Evolutionary conservation across 345 rosid genomes (phyloP).

Genomic region (Turritis glabra): DNA sequence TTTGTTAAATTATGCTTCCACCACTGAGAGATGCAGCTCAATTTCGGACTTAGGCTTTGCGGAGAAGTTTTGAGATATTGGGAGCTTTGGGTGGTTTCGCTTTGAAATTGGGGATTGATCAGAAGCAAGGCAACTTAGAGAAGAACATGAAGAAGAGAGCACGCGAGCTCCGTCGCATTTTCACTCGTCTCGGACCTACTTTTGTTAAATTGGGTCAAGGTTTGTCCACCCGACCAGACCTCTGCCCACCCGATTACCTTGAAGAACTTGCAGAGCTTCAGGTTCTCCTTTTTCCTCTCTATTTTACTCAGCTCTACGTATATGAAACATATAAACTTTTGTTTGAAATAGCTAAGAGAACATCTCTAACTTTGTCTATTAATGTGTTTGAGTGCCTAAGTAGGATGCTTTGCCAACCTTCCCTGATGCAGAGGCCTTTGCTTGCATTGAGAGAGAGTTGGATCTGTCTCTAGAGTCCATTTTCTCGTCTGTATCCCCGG

Average conservation of each 20-base stretch:
- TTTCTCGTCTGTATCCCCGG: constrained; percentile 67
- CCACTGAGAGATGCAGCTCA: constrained; percentile 3
- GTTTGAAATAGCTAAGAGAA: neutral
- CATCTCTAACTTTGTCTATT: constrained; percentile 8
- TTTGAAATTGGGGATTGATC: constrained; percentile 62
- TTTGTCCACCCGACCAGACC: constrained; percentile 90
- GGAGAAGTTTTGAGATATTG: constrained; percentile 76
- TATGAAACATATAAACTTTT: neutral
- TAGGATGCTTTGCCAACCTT: constrained; percentile 97
- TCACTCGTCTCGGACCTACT: constrained; percentile 90
- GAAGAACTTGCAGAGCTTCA: constrained; percentile 92
- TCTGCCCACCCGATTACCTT: constrained; percentile 92
- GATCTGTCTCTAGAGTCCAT: constrained; percentile 71
- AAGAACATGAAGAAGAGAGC: constrained; percentile 78
- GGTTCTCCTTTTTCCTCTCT: constrained; percentile 46
- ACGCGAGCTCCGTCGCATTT: constrained; percentile 57
- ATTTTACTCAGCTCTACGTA: neutral
- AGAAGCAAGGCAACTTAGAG: constrained; percentile 61
- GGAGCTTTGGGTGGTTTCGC: constrained; percentile 69
- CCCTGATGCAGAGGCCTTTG: constrained; percentile 89
- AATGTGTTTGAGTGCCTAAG: constrained; percentile 28
- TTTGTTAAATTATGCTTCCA: neutral
- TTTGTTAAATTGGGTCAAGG: constrained; percentile 99
- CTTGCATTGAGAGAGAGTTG: constrained; percentile 85
- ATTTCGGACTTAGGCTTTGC: constrained; percentile 50